Evolutionary conservation across 768 basidiomycete species (phyloP), one percentile per base, ranked within the genome.

Genomic region (Amanita polypyramis): DNA sequence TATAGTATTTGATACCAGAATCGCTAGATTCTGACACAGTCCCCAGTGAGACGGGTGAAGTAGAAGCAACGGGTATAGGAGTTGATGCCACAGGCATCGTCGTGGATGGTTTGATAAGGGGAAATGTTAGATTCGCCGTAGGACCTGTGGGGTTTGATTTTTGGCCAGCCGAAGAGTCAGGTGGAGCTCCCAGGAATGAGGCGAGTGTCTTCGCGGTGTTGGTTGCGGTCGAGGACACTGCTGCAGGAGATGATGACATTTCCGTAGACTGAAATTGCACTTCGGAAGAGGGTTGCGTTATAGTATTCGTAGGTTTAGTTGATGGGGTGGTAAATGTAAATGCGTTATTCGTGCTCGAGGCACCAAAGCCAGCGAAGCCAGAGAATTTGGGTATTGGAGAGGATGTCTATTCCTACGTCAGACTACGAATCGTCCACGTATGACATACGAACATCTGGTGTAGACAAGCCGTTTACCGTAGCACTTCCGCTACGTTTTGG

Each of bases 1-100:
- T 75, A 64, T 78, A 86, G 58, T 81, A 86, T 45, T 76, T 75
- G 12, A 77, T 54, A 17, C 39, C 40, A 30, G 72, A 69, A 12
- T 55, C 54, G 27, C 65, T 56, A 32, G 62, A 58, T 14, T 54
- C 61, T 52, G 62, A 57, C n/a, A 53, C 62, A 52, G 54, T 65
- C 53, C 53, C 54, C 47, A 53, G 37, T 15, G 49, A 51, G 25
- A 12, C 43, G 4, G 59, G 45, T 4, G 56, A 15, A 10, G 46
- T 25, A 10, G 37, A 5, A 9, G 38, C 15, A 23, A 2, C 9
- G 3, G 38, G 19, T 19, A 37, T n/a, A n/a, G n/a, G n/a, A n/a
- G n/a, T n/a, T n/a, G n/a, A 23, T 23, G 20, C 20, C 1, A 21
- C 20, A 33, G 37, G 6, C 14, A 14, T 23, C 19, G 47, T 11